Evolutionary conservation across 2,329 filamentous ascomycete species (phyloP).

Genomic region (Sarocladiaceae sp.): DNA sequence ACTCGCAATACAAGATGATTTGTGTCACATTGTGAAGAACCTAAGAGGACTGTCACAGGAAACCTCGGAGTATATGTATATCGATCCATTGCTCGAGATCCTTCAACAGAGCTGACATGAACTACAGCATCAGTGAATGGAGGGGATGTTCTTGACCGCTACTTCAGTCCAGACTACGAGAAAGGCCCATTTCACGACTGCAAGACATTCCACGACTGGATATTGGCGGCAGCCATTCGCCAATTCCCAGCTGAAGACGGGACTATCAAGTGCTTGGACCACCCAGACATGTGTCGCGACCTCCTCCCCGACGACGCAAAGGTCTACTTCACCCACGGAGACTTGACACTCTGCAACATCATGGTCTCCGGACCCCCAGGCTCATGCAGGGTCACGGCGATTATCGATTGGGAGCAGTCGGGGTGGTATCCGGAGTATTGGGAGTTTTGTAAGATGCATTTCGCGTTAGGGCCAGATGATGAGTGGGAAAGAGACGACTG

Average conservation of each 20-base stretch:
- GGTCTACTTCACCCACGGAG: slow-evolving; percentile 21
- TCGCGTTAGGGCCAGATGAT: slow-evolving; percentile 10
- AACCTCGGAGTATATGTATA: slow-evolving; percentile 2
- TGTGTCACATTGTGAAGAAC: not conserved
- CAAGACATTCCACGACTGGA: slow-evolving; percentile 6
- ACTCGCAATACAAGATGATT: slow-evolving; percentile 2
- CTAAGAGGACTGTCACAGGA: slow-evolving; percentile 4
- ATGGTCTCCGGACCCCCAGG: slow-evolving; percentile 19
- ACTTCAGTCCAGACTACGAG: slow-evolving; percentile 4
- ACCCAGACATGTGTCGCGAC: slow-evolving; percentile 7
- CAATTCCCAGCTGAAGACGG: slow-evolving; percentile 1
- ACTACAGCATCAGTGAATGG: slow-evolving; percentile 5
- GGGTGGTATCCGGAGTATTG: slow-evolving; percentile 31
- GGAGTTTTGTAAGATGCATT: slow-evolving; percentile 26
- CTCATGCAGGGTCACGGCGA: slow-evolving; percentile 16
- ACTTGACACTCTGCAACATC: slow-evolving; percentile 22
- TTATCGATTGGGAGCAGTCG: slow-evolving; percentile 28
- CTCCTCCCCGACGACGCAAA: slow-evolving; percentile 2
- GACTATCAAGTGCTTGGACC: slow-evolving; percentile 1
- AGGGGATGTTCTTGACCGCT: slow-evolving; percentile 5
- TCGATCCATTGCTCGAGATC: not conserved
- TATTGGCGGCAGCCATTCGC: slow-evolving; percentile 8
- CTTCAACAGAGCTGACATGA: not conserved
- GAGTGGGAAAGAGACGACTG: slow-evolving; percentile 7
- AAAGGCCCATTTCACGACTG: not conserved